Percentiles rank a stretch among this genome's conserved stretches.
Evolutionary conservation across 768 basidiomycete species (phyloP).

Genomic region (Tubosaeta sp.): DNA sequence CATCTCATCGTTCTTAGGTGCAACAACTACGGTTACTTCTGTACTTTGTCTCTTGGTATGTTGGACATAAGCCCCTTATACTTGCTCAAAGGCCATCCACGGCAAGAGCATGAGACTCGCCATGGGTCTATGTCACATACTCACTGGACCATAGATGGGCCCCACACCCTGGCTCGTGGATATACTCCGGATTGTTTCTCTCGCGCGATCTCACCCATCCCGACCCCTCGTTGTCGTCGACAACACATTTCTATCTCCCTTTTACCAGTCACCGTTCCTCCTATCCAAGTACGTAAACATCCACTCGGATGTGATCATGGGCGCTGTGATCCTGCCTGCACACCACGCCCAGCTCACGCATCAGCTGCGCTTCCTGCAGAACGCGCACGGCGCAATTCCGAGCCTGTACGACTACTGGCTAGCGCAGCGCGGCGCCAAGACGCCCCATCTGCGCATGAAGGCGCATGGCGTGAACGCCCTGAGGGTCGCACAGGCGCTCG

Average conservation of each 20-base stretch:
- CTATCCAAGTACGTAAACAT: conserved; percentile 94
- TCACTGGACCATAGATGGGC: no score
- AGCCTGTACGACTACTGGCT: conserved; percentile 89
- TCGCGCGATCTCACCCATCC: conserved; percentile 61
- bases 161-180: conserved; percentile 87
- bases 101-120: no score
- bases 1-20: no score
- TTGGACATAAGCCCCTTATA: no score
- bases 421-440: conserved; percentile 87
- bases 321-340: conserved; percentile 68
- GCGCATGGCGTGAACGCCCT: conserved; percentile 84
- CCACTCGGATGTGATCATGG: conserved; percentile 92
- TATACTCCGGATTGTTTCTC: conserved; percentile 61
- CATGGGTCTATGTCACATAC: no score
- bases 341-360: conserved; percentile 45
- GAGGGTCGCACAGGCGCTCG: conserved; percentile 60
- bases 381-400: conserved; percentile 81
- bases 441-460: conserved; percentile 83
- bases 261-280: conserved; percentile 82
- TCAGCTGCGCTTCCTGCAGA: conserved; percentile 82
- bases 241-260: conserved; percentile 93
- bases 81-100: no score
- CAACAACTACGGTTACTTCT: no score
- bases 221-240: conserved; percentile 83
- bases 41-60: no score